Evolutionary conservation across 108 stramenopile genomes (phyloP).

Genomic region (Cylindrotheca closterium): DNA sequence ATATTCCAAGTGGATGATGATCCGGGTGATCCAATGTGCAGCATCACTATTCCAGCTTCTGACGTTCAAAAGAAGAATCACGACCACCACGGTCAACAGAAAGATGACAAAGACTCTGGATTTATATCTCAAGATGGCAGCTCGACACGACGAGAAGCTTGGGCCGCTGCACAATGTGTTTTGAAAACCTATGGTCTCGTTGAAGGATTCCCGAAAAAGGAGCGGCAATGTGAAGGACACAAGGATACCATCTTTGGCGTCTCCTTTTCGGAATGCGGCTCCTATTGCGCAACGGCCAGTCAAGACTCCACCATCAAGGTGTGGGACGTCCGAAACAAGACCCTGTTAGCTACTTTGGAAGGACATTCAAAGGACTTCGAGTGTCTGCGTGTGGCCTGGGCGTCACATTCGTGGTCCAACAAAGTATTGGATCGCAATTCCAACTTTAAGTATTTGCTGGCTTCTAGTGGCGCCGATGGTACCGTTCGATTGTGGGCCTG

Average conservation of each 20-base stretch:
- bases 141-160: slow-evolving; percentile 1
- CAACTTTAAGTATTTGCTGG: slow-evolving; percentile 24
- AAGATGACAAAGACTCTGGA: background rate
- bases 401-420: slow-evolving; percentile 29
- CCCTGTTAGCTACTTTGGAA: slow-evolving; percentile 50
- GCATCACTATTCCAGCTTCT: too few species aligned
- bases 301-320: slow-evolving; percentile 76
- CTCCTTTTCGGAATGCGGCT: slow-evolving; percentile 67
- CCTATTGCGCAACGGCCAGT: slow-evolving; percentile 74
- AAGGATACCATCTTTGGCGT: slow-evolving; percentile 73
- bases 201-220: background rate
- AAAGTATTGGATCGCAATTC: slow-evolving; percentile 23
- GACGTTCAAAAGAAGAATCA: background rate
- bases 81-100: background rate
- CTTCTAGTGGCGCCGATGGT: slow-evolving; percentile 43
- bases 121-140: too few species aligned
- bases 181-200: slow-evolving; percentile 18
- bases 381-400: slow-evolving; percentile 81
- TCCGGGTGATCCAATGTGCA: too few species aligned
- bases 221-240: slow-evolving; percentile 72
- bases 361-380: slow-evolving; percentile 60
- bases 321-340: slow-evolving; percentile 60
- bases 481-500: slow-evolving; percentile 32
- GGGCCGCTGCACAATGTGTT: slow-evolving; percentile 3
- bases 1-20: background rate